A percentile compares a stretch with the other conserved stretches of the same genome.
phyloP scores from a whole-genome alignment of 2,329 filamentous ascomycete genomes.

The Shiraia bambusicola region DNA sequence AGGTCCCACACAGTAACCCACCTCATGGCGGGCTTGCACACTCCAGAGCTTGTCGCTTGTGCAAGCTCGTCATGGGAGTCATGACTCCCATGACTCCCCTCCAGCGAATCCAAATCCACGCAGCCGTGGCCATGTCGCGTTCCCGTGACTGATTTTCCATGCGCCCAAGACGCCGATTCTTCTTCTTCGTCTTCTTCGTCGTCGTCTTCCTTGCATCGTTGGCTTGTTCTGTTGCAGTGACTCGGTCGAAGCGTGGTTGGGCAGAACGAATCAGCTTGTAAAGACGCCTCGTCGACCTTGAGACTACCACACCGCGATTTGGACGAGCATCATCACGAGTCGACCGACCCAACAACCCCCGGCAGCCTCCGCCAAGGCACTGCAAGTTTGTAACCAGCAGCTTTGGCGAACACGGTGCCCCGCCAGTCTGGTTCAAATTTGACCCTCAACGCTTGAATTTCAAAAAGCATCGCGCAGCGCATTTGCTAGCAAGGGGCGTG shows the following conservation, averaged over 20 bases:
- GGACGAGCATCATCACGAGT: constrained; percentile 26
- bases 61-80: constrained; percentile 23
- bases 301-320: constrained; percentile 25
- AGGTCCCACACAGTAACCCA: constrained; percentile 10
- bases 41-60: no score
- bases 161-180: constrained; percentile 21
- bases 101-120: constrained; percentile 29
- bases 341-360: constrained; percentile 7
- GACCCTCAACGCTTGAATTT: constrained; percentile 24
- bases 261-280: constrained; percentile 34
- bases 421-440: constrained; percentile 16
- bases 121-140: constrained; percentile 27
- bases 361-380: not conserved
- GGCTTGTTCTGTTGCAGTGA: constrained; percentile 18
- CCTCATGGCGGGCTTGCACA: no score
- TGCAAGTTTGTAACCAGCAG: constrained; percentile 9
- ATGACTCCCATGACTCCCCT: constrained; percentile 8
- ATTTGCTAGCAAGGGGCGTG: constrained; percentile 5
- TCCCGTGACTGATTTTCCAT: constrained; percentile 40
- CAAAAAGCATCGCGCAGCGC: constrained; percentile 21
- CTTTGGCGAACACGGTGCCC: constrained; percentile 16
- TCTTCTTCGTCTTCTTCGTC: constrained; percentile 24
- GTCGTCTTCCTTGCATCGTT: constrained; percentile 6
- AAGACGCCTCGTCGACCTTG: constrained; percentile 22
- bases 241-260: constrained; percentile 19